Conservation (phyloP, 2,329 filamentous ascomycete species). For the Escovopsis weberi region DNA sequence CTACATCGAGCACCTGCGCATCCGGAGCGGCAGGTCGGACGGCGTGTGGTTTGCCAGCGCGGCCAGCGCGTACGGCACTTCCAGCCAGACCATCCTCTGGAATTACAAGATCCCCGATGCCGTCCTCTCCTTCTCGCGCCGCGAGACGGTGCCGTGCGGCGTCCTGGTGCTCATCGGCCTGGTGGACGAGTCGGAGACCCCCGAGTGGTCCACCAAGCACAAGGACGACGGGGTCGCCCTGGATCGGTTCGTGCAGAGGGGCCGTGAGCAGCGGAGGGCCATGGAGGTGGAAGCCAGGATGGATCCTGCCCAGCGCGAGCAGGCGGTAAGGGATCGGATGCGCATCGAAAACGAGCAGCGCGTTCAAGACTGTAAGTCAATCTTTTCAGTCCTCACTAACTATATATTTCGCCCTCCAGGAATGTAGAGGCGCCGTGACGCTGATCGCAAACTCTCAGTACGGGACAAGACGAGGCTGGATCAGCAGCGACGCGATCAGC, state of each 20-base stretch:
- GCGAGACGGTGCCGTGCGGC: constrained; percentile 42
- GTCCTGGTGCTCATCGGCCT: constrained; percentile 40
- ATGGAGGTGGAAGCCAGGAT: constrained; percentile 30
- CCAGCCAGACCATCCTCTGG: constrained; percentile 42
- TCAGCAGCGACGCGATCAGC: constrained; percentile 29
- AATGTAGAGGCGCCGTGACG: background rate
- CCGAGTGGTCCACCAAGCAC: constrained; percentile 36
- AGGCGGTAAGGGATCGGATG: constrained; percentile 26
- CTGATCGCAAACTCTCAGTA: constrained; percentile 17
- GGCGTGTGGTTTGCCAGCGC: constrained; percentile 44
- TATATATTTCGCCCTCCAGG: background rate
- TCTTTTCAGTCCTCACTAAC: no score
- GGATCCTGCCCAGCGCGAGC: constrained; percentile 25
- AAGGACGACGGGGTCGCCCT: constrained; percentile 20
- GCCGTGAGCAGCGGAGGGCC: constrained; percentile 26
- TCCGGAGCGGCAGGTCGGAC: constrained; percentile 17
- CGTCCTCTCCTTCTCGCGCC: constrained; percentile 34
- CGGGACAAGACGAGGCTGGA: constrained; percentile 25
- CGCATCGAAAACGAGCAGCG: constrained; percentile 28
- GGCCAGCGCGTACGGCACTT: constrained; percentile 39
- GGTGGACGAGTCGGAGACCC: constrained; percentile 35
- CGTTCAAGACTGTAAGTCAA: constrained; percentile 30
- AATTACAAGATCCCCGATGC: constrained; percentile 42
- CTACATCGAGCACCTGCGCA: constrained; percentile 32
- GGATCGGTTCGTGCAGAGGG: constrained; percentile 19